These are phyloP conservation scores for Cryptococcus sp. DNA, from an alignment of 1,284 basidiomycete species.

Conservation along the genomic window DNA sequence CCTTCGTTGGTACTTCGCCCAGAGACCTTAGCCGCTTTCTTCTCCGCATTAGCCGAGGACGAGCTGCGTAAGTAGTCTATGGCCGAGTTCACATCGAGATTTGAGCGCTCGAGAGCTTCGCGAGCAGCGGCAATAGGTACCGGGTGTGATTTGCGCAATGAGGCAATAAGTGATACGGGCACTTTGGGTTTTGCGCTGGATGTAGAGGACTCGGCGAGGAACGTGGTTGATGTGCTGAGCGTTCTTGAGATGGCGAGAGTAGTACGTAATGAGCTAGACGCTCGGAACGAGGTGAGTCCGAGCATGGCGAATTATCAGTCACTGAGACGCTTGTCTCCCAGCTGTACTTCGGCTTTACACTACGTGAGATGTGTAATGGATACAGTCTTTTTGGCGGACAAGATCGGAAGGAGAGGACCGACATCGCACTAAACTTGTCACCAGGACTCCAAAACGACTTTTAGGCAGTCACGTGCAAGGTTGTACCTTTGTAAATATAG, in stretches of 20 bases:
- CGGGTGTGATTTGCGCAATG: conserved; percentile 73
- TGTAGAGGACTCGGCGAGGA: conserved; percentile 10
- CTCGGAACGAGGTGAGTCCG: conserved; percentile 12
- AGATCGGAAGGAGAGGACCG: no score
- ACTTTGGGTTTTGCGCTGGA: conserved; percentile 24
- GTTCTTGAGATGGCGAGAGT: conserved; percentile 15
- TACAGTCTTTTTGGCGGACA: background rate
- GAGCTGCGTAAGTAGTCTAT: conserved; percentile 83
- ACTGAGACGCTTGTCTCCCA: no score
- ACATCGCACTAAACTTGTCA: no score
- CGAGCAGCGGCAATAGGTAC: conserved; percentile 85
- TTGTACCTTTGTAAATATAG: no score
- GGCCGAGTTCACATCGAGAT: conserved; percentile 73
- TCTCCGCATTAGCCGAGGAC: conserved; percentile 53
- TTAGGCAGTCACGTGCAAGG: no score
- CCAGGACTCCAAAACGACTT: no score
- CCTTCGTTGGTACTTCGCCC: conserved; percentile 75
- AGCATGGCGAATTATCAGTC: conserved; percentile 11
- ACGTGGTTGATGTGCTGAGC: conserved; percentile 18
- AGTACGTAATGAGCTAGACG: conserved; percentile 6
- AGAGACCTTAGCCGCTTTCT: conserved; percentile 80
- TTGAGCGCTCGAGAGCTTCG: conserved; percentile 74
- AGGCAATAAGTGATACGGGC: conserved; percentile 74
- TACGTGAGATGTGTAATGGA: background rate
- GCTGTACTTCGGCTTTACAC: no score